A percentile compares a stretch with the other conserved stretches of the same genome.
Conservation (phyloP, 192 early-diverging fungal genomes). For the Chytriomyces confervae region DNA sequence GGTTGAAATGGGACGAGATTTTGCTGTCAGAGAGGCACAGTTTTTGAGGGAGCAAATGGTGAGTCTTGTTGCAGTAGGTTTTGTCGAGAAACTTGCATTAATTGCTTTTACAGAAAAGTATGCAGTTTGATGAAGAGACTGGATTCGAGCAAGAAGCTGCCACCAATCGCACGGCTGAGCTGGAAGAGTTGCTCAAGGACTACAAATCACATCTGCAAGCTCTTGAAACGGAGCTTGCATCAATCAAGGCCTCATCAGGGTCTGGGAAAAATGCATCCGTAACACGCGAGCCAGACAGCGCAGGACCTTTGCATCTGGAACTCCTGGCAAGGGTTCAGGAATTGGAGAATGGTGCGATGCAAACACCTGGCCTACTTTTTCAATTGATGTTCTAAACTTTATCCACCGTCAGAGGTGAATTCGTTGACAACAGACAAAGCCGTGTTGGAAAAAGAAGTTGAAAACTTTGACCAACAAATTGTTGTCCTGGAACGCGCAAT, state of each 20-base stretch:
- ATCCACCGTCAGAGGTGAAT: not conserved
- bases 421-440: slow-evolving; percentile 40
- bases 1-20: slow-evolving; percentile 41
- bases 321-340: not conserved
- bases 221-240: slow-evolving; percentile 37
- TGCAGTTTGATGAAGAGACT: slow-evolving; percentile 63
- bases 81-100: not conserved
- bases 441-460: slow-evolving; percentile 43
- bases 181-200: slow-evolving; percentile 69
- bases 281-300: too few relatives aligned
- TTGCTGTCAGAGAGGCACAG: slow-evolving; percentile 65
- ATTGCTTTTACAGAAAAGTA: slow-evolving; percentile 37
- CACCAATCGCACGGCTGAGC: slow-evolving; percentile 58
- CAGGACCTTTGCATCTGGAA: not conserved
- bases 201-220: slow-evolving; percentile 35
- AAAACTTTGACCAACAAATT: slow-evolving; percentile 59
- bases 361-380: too few relatives aligned
- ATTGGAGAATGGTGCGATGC: not conserved
- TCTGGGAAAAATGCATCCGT: too few relatives aligned
- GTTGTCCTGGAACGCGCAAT: slow-evolving; percentile 65
- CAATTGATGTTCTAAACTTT: too few relatives aligned
- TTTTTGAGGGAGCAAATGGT: slow-evolving; percentile 73
- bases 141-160: slow-evolving; percentile 57
- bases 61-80: not conserved
- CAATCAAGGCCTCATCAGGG: too few relatives aligned